Base-by-base conservation (phyloP, 2,329 filamentous ascomycete genomes). In the Nemania abortiva region DNA sequence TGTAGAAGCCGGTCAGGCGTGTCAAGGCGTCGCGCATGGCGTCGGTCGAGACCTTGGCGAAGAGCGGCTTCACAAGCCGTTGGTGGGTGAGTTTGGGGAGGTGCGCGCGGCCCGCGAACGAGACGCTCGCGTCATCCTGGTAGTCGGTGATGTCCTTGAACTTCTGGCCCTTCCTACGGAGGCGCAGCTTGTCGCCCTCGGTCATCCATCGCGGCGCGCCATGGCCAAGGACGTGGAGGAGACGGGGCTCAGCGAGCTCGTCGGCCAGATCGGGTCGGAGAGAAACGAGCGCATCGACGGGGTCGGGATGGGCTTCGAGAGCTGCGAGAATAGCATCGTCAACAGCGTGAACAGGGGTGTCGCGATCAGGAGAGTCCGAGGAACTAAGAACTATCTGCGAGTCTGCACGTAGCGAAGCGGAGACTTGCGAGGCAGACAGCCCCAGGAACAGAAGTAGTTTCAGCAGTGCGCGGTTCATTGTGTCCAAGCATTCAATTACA, bases 101-200 rank as follows among this genome's bases (percentile, higher is more conserved):
- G 78, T 69, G 82, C 78, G 65, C 60, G 34, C 50, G 37, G 24
- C 69, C 69, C 2, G 66, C 63, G n/a, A 45, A 62, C 22, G 55
- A 50, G 20, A 24, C 58, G 18, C 45, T 53, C 6, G 61, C 59
- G 20, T 89, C 88, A 59, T 90, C 86, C 22, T 84, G 82, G 61
- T 87, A 87, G 65, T 90, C 84, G 29, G 92, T 94, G 76, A 94
- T 91, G 80, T 95, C 92, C 83, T 94, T 92, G 84, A 94, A 94
- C 77, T 90, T 91, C 71, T 88, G 85, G 70, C 91, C 91, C 79
- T 91, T 84, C 89, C 69, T 39, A n/a, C 92, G 74, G 55, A 70
- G n/a, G 22, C 65, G 69, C 29, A 71, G 24, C 59, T 71, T 71
- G 56, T 71, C 69, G 15, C 69, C 69, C 39, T 92, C 90, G 0